Conservation (phyloP, 2,329 filamentous ascomycete genomes). For the Trichoderma sp. region DNA sequence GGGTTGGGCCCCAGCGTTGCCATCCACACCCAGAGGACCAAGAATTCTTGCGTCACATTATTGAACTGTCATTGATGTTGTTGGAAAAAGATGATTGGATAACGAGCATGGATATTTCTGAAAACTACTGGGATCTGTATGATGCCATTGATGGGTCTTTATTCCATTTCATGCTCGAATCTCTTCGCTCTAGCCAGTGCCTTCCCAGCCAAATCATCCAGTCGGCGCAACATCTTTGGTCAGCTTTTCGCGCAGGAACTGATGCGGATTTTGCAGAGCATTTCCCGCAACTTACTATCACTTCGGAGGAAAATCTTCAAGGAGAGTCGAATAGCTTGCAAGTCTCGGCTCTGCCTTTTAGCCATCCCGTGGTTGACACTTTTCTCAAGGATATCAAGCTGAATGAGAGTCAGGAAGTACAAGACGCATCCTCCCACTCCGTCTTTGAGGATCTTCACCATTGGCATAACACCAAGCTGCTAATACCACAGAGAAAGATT, state of each 20-base stretch:
- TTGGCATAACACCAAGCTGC: constrained; percentile 61
- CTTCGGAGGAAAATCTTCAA: background rate
- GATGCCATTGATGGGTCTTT: constrained; percentile 17
- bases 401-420: constrained; percentile 26
- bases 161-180: background rate
- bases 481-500: constrained; percentile 33
- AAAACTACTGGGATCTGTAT: constrained; percentile 11
- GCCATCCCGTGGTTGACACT: constrained; percentile 45
- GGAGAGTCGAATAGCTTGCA: background rate
- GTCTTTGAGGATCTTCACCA: constrained; percentile 52
- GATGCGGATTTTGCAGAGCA: background rate
- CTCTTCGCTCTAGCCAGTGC: background rate
- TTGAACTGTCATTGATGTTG: background rate
- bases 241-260: background rate
- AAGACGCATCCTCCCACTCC: constrained; percentile 26
- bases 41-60: background rate
- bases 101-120: background rate
- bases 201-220: background rate
- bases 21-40: background rate
- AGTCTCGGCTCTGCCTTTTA: constrained; percentile 43
- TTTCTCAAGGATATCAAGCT: constrained; percentile 46
- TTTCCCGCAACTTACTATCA: background rate
- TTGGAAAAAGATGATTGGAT: background rate
- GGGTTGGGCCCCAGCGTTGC: background rate
- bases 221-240: constrained; percentile 7